Conservation (phyloP, 2,329 filamentous ascomycete species). For the Pseudogymnoascus sp. region DNA sequence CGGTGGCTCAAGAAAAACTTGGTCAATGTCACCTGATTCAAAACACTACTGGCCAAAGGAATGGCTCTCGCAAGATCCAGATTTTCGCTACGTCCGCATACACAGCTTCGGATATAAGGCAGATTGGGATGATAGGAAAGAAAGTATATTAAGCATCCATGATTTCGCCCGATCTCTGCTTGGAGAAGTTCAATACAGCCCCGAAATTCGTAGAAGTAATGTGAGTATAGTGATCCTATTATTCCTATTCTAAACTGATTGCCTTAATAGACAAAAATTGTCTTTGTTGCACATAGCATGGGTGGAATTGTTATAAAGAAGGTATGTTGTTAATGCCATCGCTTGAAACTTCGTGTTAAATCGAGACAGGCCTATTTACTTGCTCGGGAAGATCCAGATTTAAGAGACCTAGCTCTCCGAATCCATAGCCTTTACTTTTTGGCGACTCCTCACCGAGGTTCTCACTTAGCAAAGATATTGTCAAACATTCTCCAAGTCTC, state of each 20-base stretch:
- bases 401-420: conserved; percentile 17
- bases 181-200: conserved; percentile 22
- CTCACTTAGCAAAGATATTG: conserved; percentile 20
- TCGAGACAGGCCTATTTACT: conserved; percentile 14
- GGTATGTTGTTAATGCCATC: conserved; percentile 11
- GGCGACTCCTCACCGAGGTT: conserved; percentile 29
- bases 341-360: not conserved
- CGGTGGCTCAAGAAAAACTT: conserved; percentile 35
- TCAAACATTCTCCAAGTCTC: not conserved
- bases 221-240: conserved; percentile 8
- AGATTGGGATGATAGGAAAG: conserved; percentile 20
- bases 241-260: not conserved
- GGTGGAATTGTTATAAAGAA: conserved; percentile 32
- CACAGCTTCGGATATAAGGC: conserved; percentile 32
- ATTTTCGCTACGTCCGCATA: conserved; percentile 25
- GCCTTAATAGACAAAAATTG: conserved; percentile 15
- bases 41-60: conserved; percentile 34
- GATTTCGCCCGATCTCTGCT: conserved; percentile 30
- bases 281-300: conserved; percentile 32
- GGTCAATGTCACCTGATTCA: conserved; percentile 30
- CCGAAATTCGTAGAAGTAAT: conserved; percentile 16
- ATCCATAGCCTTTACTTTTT: conserved; percentile 27
- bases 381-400: conserved; percentile 19
- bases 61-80: conserved; percentile 32
- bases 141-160: conserved; percentile 25